Base-by-base conservation (phyloP, 1,284 basidiomycete species). In the Porodaedalea pini region DNA sequence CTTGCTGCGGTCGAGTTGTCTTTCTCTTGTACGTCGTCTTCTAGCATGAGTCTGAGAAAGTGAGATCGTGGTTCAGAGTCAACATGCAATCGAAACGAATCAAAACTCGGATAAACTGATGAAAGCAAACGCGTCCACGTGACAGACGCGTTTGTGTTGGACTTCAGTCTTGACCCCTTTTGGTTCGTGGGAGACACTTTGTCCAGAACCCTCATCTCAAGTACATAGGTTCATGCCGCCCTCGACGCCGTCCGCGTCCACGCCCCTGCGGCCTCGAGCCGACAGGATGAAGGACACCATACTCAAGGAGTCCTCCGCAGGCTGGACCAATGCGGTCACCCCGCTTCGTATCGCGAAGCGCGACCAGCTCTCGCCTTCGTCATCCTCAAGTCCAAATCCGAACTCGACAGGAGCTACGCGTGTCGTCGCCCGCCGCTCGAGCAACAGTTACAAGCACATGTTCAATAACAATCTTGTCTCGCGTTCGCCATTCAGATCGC, bases 401-500 rank as follows among this genome's bases (percentile, higher is more conserved):
- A 73, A 37, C 70, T 3, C 32, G 11, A 87, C 49, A 15, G 49
- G 39, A 43, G n/a, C 51, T 31, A 23, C 52, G 54, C 57, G 8
- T 62, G 63, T 15, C 21, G 39, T 60, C 31, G 83, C 86, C 51
- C 81, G 92, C 51, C 80, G 92, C 50, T 83, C 86, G 2, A 92
- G 88, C 17, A 86, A 83, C 51, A 91, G 88, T 66, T 94, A 90
- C 75, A 89, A 85, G 66, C 89, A 91, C 70, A 80, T 94, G 63
- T 81, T 82, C 62, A 86, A 77, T 61, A 92, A 89, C 70, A 86
- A 88, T 65, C 85, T 94, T 54, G 93, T 95, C 21, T 86, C 87
- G 47, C 93, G 93, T 65, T 94, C 91, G 8, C 91, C 91, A 6
- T 98, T 98, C 78, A 92, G 91, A 65, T 79, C 78, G 1, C 80